A percentile compares a stretch with the other conserved stretches of the same genome.
Conservation (phyloP, 441 rosid genomes). For the Populus hybrid region DNA sequence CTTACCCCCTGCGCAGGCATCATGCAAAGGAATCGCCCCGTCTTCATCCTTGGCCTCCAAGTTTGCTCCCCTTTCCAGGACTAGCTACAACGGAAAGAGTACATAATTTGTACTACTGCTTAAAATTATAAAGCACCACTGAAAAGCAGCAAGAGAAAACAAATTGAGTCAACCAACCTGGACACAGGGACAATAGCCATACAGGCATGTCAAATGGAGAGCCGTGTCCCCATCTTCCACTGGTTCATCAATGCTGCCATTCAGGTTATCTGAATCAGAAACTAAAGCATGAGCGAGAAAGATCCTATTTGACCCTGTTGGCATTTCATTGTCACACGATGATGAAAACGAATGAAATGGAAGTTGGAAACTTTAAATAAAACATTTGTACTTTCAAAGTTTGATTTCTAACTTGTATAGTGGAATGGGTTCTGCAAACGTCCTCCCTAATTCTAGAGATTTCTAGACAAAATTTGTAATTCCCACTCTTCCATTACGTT, state of each 20-base stretch:
- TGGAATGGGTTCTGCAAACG: too few species aligned
- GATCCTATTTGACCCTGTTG: neutral
- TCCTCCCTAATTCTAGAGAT: too few species aligned
- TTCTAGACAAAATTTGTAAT: too few species aligned
- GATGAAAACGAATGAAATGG: neutral
- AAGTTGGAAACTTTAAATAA: neutral
- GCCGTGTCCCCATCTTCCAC: constrained; percentile 84
- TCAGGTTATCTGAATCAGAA: constrained; percentile 49
- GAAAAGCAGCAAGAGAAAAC: neutral
- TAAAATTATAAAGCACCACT: neutral
- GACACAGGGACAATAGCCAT: constrained; percentile 78
- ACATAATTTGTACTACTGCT: neutral
- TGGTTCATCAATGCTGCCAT: constrained; percentile 69
- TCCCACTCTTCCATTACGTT: too few species aligned
- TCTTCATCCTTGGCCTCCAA: constrained; percentile 81
- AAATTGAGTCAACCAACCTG: constrained; percentile 43
- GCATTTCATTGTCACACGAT: neutral
- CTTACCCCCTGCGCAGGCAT: constrained; percentile 87
- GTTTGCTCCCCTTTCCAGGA: constrained; percentile 78
- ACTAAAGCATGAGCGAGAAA: constrained; percentile 1
- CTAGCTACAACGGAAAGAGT: constrained; percentile 46
- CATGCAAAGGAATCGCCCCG: constrained; percentile 83
- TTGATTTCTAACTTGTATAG: too few species aligned
- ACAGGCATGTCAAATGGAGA: constrained; percentile 82
- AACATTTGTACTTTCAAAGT: neutral